phyloP scores from a whole-genome alignment of 495 filamentous ascomycete species.

The Lasiosphaeriaceae sp. region DNA sequence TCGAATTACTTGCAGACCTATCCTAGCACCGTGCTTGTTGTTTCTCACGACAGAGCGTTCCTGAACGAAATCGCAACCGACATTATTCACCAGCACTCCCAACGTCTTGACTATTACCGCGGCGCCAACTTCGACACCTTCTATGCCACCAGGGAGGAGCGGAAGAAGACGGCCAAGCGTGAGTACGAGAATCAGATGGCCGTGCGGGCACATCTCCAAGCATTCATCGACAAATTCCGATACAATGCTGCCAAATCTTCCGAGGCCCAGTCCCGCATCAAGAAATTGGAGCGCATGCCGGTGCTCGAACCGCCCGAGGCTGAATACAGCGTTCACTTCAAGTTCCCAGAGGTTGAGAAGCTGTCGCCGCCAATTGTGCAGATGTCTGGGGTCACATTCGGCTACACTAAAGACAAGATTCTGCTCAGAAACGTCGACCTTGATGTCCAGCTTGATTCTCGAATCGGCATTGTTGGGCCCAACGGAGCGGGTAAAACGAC shows the following conservation, averaged over 20 bases:
- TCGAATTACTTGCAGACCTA: slow-evolving; percentile 93
- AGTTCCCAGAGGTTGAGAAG: slow-evolving; percentile 97
- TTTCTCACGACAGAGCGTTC: slow-evolving; percentile 98
- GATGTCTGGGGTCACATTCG: slow-evolving; percentile 90
- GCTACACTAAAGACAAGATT: slow-evolving; percentile 75
- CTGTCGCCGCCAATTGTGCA: slow-evolving; percentile 96
- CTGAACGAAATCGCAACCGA: slow-evolving; percentile 99
- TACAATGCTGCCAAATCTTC: slow-evolving; percentile 99
- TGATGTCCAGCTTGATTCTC: slow-evolving; percentile 95
- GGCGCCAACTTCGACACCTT: slow-evolving; percentile 97
- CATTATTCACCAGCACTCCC: slow-evolving; percentile 97
- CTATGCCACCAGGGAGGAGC: slow-evolving; percentile 96
- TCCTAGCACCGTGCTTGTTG: slow-evolving; percentile 91
- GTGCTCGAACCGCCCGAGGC: slow-evolving; percentile 84
- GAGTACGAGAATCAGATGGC: slow-evolving; percentile 99
- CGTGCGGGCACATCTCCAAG: slow-evolving; percentile 79
- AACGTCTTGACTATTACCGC: slow-evolving; percentile 97
- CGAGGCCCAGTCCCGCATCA: slow-evolving; percentile 96
- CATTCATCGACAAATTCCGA: slow-evolving; percentile 99
- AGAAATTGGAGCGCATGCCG: slow-evolving; percentile 97
- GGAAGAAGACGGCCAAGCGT: slow-evolving; percentile 90
- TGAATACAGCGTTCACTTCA: slow-evolving; percentile 96
- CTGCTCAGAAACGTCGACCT: slow-evolving; percentile 85
- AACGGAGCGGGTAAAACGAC: slow-evolving; percentile 99
- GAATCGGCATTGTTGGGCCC: slow-evolving; percentile 96